Evolutionary conservation across 2,329 filamentous ascomycete species (phyloP).

Genomic region (Cucurbitaria berberidis): DNA sequence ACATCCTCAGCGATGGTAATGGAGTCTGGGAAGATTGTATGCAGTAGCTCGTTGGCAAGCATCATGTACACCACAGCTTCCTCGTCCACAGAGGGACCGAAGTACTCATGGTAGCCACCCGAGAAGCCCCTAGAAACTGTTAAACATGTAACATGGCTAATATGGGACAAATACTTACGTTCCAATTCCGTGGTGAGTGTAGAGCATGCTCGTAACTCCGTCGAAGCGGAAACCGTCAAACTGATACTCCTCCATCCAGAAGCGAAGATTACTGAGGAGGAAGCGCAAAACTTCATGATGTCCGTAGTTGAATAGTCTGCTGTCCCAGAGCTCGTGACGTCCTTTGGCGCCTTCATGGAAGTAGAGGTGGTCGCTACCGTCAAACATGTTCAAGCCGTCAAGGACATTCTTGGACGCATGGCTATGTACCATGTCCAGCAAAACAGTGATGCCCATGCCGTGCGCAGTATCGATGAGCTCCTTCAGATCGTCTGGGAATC

Average conservation of each 20-base stretch:
- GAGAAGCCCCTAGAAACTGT: slow-evolving; percentile 77
- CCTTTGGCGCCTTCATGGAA: slow-evolving; percentile 89
- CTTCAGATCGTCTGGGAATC: slow-evolving; percentile 91
- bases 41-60: slow-evolving; percentile 94
- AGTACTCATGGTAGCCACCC: slow-evolving; percentile 98
- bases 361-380: slow-evolving; percentile 92
- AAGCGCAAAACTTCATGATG: slow-evolving; percentile 95
- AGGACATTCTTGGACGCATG: slow-evolving; percentile 97
- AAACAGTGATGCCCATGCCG: slow-evolving; percentile 83
- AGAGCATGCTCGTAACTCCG: slow-evolving; percentile 98
- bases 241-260: slow-evolving; percentile 98
- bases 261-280: slow-evolving; percentile 89
- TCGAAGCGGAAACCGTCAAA: slow-evolving; percentile 99
- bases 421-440: slow-evolving; percentile 96
- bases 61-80: slow-evolving; percentile 95
- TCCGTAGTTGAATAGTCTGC: slow-evolving; percentile 95
- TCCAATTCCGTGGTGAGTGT: slow-evolving; percentile 93
- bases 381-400: slow-evolving; percentile 94
- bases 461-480: slow-evolving; percentile 96
- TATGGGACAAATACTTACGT: slow-evolving; percentile 67
- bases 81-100: slow-evolving; percentile 85
- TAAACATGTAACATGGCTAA: slow-evolving; percentile 12
- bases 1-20: slow-evolving; percentile 98
- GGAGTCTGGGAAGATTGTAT: slow-evolving; percentile 81
- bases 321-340: slow-evolving; percentile 93